Conservation (phyloP, 345 rosid genomes). For the Aethionema arabicum region DNA sequence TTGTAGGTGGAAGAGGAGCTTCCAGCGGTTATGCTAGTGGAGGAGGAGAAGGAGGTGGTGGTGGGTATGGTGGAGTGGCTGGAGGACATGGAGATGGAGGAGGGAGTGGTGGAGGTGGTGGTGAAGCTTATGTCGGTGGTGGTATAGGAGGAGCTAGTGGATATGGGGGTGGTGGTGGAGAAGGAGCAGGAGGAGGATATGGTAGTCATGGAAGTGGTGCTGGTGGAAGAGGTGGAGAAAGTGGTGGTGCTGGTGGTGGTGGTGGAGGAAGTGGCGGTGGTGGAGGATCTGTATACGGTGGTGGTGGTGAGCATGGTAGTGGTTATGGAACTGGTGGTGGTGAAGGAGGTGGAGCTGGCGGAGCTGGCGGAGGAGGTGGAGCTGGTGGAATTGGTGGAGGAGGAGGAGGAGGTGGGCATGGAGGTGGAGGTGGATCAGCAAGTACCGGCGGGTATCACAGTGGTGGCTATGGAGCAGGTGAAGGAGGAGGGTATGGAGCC, state of each 20-base stretch:
- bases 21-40: slow-evolving; percentile 40
- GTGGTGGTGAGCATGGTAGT: slow-evolving; percentile 36
- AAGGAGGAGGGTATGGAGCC: slow-evolving; percentile 22
- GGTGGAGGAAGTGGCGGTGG: slow-evolving; percentile 40
- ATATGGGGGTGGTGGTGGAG: slow-evolving; percentile 19
- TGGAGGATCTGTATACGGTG: slow-evolving; percentile 36
- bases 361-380: slow-evolving; percentile 29
- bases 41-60: slow-evolving; percentile 34
- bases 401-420: slow-evolving; percentile 31
- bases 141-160: slow-evolving; percentile 29
- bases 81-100: too few species aligned
- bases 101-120: slow-evolving; percentile 8
- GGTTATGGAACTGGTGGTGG: slow-evolving; percentile 40
- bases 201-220: slow-evolving; percentile 34
- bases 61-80: slow-evolving; percentile 12
- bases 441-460: slow-evolving; percentile 29
- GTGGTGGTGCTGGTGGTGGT: slow-evolving; percentile 38
- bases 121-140: slow-evolving; percentile 13
- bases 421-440: slow-evolving; percentile 40
- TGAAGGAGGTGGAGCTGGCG: slow-evolving; percentile 39
- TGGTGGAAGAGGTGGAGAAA: slow-evolving; percentile 31
- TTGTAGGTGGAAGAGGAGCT: too few species aligned
- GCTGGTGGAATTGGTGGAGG: too few species aligned
- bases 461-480: slow-evolving; percentile 37
- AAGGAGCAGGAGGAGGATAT: neutral